Conservation (phyloP, 129 eudicot genomes). For the Artemisia annua region DNA sequence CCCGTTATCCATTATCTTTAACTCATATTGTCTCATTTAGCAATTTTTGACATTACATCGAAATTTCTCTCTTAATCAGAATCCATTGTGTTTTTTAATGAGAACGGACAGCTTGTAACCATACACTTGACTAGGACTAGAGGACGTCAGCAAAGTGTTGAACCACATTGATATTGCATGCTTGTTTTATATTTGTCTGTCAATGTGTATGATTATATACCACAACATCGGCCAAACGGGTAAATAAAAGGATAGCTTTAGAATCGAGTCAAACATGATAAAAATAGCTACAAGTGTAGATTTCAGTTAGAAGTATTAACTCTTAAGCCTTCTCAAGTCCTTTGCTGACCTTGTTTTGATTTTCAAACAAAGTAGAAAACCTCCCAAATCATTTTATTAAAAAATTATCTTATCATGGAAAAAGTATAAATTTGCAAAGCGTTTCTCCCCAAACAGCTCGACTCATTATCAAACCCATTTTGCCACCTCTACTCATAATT, state of each 20-base stretch:
- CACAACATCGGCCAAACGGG: background rate
- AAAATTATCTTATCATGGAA: background rate
- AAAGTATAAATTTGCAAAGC: background rate
- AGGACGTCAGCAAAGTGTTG: background rate
- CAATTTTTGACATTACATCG: background rate
- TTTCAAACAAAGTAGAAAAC: background rate
- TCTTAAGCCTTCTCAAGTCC: too few relatives aligned
- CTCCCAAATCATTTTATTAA: background rate
- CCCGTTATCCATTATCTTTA: background rate
- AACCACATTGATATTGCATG: background rate
- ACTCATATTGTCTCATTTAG: background rate
- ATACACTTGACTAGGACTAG: background rate
- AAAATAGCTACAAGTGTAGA: background rate
- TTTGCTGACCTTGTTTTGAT: background rate
- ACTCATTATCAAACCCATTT: background rate
- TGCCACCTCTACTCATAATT: background rate
- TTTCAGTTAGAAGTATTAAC: too few relatives aligned
- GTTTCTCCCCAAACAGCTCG: background rate
- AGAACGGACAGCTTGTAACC: background rate
- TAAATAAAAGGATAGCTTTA: background rate
- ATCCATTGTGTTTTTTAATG: background rate
- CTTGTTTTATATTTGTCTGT: background rate
- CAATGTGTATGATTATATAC: background rate
- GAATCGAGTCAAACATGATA: background rate
- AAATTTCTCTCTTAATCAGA: too few relatives aligned